Evolutionary conservation across 2,329 filamentous ascomycete genomes (phyloP), one percentile per base, ranked within the genome.

Genomic region (Nemania diffusa): DNA sequence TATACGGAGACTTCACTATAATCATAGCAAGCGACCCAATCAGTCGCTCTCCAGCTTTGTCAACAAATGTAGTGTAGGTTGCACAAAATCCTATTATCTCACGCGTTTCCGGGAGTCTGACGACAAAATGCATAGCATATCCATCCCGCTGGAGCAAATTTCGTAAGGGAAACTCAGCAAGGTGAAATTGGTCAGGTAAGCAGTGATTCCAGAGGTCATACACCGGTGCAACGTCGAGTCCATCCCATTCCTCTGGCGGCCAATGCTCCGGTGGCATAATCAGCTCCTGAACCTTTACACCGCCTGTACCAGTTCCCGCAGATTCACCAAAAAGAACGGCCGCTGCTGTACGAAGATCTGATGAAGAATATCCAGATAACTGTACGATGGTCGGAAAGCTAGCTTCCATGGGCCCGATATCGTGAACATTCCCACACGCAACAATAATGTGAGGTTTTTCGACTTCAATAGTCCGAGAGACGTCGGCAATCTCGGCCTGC

Each of bases 21-120:
- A 90, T 75, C 11, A 83, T 77, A 11, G 86, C 86, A 34, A 90
- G 74, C 3, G 85, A 89, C 8, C 86, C 87, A 53, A 89, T 81
- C 46, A 88, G 78, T 37, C 81, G 81, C 68, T 87, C 84, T 22
- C 81, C 82, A 44, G 80, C 83, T 68, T 82, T 83, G 69, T 87
- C 84, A 52, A 84, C 82, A 74, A 86, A 88, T 3, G 84, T 87
- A 32, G 86, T 85, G 73, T 86, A 89, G 8, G 87, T 88, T 9
- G 87, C 86, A 72, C 87, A 89, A 68, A 89, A 89, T 0, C 87
- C 87, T 42, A 89, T 73, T 26, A 86, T 71, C 40, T 81, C 79
- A 7, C 75, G 75, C 2, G 76, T 81, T 11, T 75, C 75, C 1
- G 83, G 81, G n/a, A 85, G 81, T 56, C 83, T 82, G 29, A 88